Base-by-base conservation (phyloP, 2,329 filamentous ascomycete species). In the Thelonectria blattea region DNA sequence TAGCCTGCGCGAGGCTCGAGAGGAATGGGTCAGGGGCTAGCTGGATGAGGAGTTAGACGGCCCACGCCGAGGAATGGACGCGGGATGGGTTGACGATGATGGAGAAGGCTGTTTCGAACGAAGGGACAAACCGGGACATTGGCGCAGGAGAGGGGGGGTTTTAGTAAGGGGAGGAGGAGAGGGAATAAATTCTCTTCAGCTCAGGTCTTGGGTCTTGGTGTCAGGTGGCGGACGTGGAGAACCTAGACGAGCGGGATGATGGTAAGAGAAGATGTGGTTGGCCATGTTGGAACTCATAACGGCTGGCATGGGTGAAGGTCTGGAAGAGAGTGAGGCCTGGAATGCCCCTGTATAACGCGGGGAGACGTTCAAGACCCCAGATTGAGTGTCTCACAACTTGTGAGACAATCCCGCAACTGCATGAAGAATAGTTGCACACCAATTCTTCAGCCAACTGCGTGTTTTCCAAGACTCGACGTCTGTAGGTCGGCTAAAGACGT, bases 21-120 rank as follows among this genome's bases (percentile, higher is more conserved):
- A n/a, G n/a, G n/a, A n/a, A n/a, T n/a, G n/a, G n/a, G n/a, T n/a
- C n/a, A n/a, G n/a, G n/a, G n/a, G n/a, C n/a, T 68, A 69, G 59
- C 67, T 68, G 34, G 32, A 69, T 69, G 64, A 30, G 46, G 64
- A 63, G 52, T 64, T 69, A 69, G 67, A 58, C 46, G 67, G 66
- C 67, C 68, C 68, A 68, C 66, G 68, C 65, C 66, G 65, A 70
- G 55, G 57, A 66, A 56, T 61, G 65, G 66, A 66, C 53, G 57
- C 58, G 58, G 58, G 56, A 43, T 41, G 59, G 57, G 47, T 67
- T 66, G 58, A 67, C 22, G 3, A 6, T 56, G 52, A 55, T 56
- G 55, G 53, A 46, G 52, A 56, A 61, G 60, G 59, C 45, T 56
- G 58, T 56, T 60, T 62, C 47, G 20, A 53, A 9, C 5, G 39